Percentiles rank a stretch among this genome's conserved stretches.
phyloP scores from a whole-genome alignment of 495 filamentous ascomycete species.

The Hypomontagnella monticulosa region DNA sequence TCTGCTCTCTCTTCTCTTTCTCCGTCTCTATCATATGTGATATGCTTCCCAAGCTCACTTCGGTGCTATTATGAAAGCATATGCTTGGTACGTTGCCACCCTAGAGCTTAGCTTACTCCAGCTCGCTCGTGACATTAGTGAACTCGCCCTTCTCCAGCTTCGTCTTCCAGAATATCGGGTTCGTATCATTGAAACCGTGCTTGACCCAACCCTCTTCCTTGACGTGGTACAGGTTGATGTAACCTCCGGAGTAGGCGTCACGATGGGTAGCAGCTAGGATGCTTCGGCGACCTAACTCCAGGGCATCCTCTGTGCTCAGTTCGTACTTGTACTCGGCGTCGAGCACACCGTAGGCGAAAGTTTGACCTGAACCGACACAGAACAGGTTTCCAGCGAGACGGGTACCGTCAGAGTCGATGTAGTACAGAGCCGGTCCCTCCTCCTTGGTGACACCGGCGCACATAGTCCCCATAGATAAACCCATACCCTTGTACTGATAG shows the following conservation, averaged over 20 bases:
- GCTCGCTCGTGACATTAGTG: slow-evolving; percentile 88
- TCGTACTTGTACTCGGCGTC: slow-evolving; percentile 96
- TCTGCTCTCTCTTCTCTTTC: slow-evolving; percentile 13
- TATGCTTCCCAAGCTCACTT: not conserved
- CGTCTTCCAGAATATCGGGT: slow-evolving; percentile 98
- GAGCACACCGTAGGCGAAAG: slow-evolving; percentile 97
- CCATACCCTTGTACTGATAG: slow-evolving; percentile 98
- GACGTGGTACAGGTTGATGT: slow-evolving; percentile 98
- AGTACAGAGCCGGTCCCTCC: slow-evolving; percentile 97
- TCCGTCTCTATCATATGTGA: not conserved
- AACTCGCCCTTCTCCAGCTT: slow-evolving; percentile 99
- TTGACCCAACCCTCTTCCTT: slow-evolving; percentile 99
- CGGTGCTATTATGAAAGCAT: not conserved
- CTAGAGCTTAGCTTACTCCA: slow-evolving; percentile 55
- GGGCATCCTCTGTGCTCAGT: slow-evolving; percentile 81
- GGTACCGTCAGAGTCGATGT: slow-evolving; percentile 98
- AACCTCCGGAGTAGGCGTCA: slow-evolving; percentile 97
- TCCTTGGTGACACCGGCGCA: slow-evolving; percentile 95
- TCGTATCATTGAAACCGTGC: slow-evolving; percentile 95
- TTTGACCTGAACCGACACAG: slow-evolving; percentile 98
- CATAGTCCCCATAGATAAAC: slow-evolving; percentile 98
- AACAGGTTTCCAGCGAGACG: slow-evolving; percentile 92
- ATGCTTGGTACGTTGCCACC: not conserved
- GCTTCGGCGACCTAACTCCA: slow-evolving; percentile 87
- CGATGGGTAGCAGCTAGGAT: slow-evolving; percentile 98